Base-by-base conservation (phyloP, 129 eudicot species). In the Escallonia rubra region DNA sequence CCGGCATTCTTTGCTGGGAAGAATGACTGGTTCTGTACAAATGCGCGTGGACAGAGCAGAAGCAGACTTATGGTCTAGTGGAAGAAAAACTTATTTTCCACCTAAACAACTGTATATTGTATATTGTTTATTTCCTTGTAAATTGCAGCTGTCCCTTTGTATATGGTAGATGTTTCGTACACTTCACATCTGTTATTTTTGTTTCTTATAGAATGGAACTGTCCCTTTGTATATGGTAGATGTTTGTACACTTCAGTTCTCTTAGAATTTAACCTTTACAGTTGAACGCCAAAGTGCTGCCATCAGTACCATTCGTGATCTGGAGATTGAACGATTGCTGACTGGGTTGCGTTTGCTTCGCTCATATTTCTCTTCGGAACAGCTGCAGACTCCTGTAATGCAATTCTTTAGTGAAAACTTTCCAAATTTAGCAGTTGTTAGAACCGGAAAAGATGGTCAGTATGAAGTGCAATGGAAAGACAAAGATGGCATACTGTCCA, bases 251-350 rank as follows among this genome's bases (percentile, higher is more conserved):
- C 34, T 23, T 23, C 34, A 57, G 41, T 15, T 34, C 12, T 50
- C 0, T 3, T 50, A 8, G 1, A 6, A 50, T 50, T 6, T 8
- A 11, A 11, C 15, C 10, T 40, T 74, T 72, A 63, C 77, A 89
- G 91, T 86, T 71, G 87, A 84, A 66, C 87, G 90, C 9, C 95
- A 86, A 69, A 66, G 52, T 75, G 80, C 89, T 74, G 86, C 86
- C 49, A 81, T 88, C 63, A 79, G 90, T 74, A 77, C 87, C 4
- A 80, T 91, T 59, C 76, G 94, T 41, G 95, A 91, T 61, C 75
- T 82, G 70, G 91, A 88, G 62, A 78, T 73, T 64, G 90, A 85
- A 53, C 83, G 79, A 56, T 64, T 88, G 42, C 73, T 69, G n/a
- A 88, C 90, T 75, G 78, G 82, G 44, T 40, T 85, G 54, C 90